phyloP scores from a whole-genome alignment of 371 early-diverging fungal genomes.

The Lichtheimia hyalospora region DNA sequence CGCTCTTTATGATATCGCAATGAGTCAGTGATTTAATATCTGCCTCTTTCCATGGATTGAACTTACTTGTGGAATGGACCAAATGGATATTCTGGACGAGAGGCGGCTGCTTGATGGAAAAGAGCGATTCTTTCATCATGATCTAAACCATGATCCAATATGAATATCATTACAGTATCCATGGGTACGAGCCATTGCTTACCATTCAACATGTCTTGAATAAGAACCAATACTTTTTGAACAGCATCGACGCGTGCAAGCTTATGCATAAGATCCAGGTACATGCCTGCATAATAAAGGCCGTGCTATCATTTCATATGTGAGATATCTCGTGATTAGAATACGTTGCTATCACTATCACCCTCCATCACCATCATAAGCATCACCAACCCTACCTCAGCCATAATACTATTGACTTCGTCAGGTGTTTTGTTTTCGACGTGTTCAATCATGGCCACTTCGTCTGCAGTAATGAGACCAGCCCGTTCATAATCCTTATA shows the following conservation, averaged over 20 bases:
- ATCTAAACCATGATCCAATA: constrained; percentile 35
- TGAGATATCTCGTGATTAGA: neutral
- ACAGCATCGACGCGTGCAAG: constrained; percentile 86
- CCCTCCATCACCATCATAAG: neutral
- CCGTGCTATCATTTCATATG: constrained; percentile 28
- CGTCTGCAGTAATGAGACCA: constrained; percentile 76
- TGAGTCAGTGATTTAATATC: no score
- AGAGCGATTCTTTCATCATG: constrained; percentile 51
- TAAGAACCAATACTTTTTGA: constrained; percentile 84
- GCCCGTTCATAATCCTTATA: constrained; percentile 79
- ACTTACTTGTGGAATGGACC: constrained; percentile 69
- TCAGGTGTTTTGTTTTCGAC: constrained; percentile 52
- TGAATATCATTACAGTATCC: neutral
- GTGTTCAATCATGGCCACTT: constrained; percentile 68
- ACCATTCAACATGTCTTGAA: constrained; percentile 85
- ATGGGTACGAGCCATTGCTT: constrained; percentile 3
- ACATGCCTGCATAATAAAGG: constrained; percentile 60
- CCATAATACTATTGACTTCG: constrained; percentile 45
- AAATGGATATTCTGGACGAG: constrained; percentile 56
- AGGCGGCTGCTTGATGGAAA: constrained; percentile 47
- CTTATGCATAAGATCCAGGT: constrained; percentile 74
- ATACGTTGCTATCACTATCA: neutral
- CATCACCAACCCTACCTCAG: constrained; percentile 36
- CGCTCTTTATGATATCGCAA: no score
- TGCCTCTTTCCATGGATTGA: neutral